These are phyloP conservation scores for Buxus sempervirens DNA, from an alignment of 164 flowering plant genomes.

Conservation along the genomic window DNA sequence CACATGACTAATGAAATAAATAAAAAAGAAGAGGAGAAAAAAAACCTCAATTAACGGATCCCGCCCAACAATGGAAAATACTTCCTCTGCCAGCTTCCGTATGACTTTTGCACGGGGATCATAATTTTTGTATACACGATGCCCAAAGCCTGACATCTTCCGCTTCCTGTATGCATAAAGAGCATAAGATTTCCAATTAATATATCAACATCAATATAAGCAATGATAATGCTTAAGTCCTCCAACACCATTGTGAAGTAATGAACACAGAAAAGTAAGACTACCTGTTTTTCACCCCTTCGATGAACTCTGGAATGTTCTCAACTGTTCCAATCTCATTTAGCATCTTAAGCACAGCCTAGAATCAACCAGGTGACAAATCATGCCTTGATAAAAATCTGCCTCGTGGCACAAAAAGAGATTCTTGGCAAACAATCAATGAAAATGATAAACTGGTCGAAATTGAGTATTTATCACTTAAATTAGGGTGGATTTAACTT, in stretches of 20 bases:
- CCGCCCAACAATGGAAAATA: slow-evolving; percentile 93
- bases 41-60: slow-evolving; percentile 98
- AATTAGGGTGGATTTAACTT: neutral
- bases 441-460: neutral
- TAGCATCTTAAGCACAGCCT: slow-evolving; percentile 99
- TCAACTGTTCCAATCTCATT: slow-evolving; percentile 88
- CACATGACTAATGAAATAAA: neutral
- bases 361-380: slow-evolving; percentile 8
- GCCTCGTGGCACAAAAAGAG: neutral
- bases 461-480: too few relatives aligned
- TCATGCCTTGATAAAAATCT: neutral
- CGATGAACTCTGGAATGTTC: slow-evolving; percentile 94
- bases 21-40: neutral
- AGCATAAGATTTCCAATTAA: neutral
- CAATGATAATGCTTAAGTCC: neutral
- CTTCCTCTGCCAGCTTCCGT: slow-evolving; percentile 87
- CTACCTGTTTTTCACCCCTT: slow-evolving; percentile 91
- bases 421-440: neutral
- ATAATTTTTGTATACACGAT: slow-evolving; percentile 96
- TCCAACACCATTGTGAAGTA: neutral
- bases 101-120: slow-evolving; percentile 99
- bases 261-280: neutral
- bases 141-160: slow-evolving; percentile 99
- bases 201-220: neutral
- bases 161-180: slow-evolving; percentile 61